A percentile compares a stretch with the other conserved stretches of the same genome.
These are phyloP conservation scores for Neoscytalidium dimidiatum DNA, from an alignment of 2,329 filamentous ascomycete genomes.

Conservation along the genomic window DNA sequence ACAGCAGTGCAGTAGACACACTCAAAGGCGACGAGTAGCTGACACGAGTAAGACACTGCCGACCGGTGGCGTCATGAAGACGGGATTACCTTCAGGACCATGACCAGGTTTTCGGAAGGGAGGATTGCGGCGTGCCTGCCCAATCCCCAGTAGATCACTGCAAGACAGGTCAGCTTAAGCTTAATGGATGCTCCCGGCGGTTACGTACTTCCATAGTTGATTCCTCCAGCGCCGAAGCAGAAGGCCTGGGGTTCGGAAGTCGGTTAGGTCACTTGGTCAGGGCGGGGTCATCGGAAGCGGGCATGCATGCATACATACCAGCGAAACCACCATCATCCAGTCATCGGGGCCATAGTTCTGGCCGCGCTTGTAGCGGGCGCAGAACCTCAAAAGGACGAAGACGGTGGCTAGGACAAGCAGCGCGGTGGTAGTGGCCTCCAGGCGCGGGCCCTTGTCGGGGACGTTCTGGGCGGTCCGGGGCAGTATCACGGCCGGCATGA, in stretches of 20 bases:
- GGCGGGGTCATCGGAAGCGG: not conserved
- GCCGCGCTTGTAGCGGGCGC: not conserved
- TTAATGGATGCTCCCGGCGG: no score
- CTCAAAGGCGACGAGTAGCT: slow-evolving; percentile 52
- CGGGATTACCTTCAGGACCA: slow-evolving; percentile 12
- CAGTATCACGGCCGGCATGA: slow-evolving; percentile 14
- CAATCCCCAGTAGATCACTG: slow-evolving; percentile 26
- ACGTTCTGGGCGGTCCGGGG: not conserved
- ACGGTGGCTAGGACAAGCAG: slow-evolving; percentile 17
- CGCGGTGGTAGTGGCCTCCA: slow-evolving; percentile 4
- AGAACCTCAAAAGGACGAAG: slow-evolving; percentile 14
- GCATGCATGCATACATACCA: slow-evolving; percentile 24
- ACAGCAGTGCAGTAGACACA: slow-evolving; percentile 52
- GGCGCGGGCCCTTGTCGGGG: slow-evolving; percentile 10
- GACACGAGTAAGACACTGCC: not conserved
- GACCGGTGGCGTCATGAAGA: not conserved
- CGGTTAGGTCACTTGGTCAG: not conserved
- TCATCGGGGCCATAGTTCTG: slow-evolving; percentile 33
- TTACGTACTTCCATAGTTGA: slow-evolving; percentile 14
- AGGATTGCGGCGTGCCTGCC: slow-evolving; percentile 23
- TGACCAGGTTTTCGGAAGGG: slow-evolving; percentile 10
- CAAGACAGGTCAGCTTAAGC: not conserved
- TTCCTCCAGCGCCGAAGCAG: slow-evolving; percentile 10
- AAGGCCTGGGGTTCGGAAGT: not conserved
- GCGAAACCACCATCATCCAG: slow-evolving; percentile 29